Evolutionary conservation across 495 filamentous ascomycete species (phyloP), one percentile per base, ranked within the genome.

Genomic region (Penicillium soppii): DNA sequence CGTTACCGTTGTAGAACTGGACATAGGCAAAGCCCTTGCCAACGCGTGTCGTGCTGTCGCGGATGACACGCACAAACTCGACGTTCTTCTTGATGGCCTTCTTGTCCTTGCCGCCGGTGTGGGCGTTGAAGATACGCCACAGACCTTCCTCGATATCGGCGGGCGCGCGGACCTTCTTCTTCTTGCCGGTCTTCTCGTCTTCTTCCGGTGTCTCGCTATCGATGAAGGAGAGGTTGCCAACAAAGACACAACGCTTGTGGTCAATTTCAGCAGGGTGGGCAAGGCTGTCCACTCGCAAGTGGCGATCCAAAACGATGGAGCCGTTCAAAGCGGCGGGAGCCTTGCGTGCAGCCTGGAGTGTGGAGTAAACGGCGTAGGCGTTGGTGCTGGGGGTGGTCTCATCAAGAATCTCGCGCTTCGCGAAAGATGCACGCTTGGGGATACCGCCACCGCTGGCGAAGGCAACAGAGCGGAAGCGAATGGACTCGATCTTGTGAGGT

Each of bases 21-120:
- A 99, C 91, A 59, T 99, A 99, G 17, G 95, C 95, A 67, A 99
- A 90, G 12, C 95, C 95, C 68, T 99, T 97, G 39, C 94, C 91
- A 39, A 99, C 90, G 27, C 95, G 82, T 17, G 95, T 97, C 41
- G 84, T 84, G 37, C 86, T 73, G 58, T 99, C 95, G 48, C 95
- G 83, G 25, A 96, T 80, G n/a, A 99, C 88, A 9, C 95, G 86
- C 27, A 97, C 95, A 59, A 85, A 92, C 72, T 99, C 92, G 10
- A 99, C 84, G 41, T 79, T 87, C 46, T 95, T 91, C 49, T 81
- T 87, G 43, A 43, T 52, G 3, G 68, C 42, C 36, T 63, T 58
- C 56, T 74, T 66, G 42, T 70, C 63, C 36, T 69, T 83, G 50
- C 76, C 72, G 9, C 59, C 62, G 1, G 69, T 77, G 58, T 73